Evolutionary conservation across 139 green algal species (phyloP).

Genomic region (Chlamydomonas eustigma): DNA sequence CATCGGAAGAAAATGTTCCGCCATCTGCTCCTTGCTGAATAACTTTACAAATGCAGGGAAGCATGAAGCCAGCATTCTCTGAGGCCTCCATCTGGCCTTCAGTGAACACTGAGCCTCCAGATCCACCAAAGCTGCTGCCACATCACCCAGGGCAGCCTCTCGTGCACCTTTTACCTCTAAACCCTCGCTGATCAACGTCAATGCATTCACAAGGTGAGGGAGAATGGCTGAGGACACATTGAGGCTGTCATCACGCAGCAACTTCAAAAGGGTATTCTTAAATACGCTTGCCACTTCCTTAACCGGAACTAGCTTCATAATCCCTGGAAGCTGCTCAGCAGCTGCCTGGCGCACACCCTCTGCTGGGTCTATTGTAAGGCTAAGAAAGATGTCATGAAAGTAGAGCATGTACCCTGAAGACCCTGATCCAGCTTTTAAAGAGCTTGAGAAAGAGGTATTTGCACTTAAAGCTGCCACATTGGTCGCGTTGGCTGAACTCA

Average conservation of each 20-base stretch:
- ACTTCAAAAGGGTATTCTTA: neutral
- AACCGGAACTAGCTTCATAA: slow-evolving; percentile 23
- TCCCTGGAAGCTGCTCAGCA: slow-evolving; percentile 34
- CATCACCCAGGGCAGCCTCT: slow-evolving; percentile 28
- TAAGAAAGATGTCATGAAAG: slow-evolving; percentile 45
- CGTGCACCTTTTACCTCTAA: slow-evolving; percentile 21
- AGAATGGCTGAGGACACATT: neutral
- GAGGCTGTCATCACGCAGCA: neutral
- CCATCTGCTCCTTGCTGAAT: slow-evolving; percentile 34
- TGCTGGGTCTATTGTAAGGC: slow-evolving; percentile 31
- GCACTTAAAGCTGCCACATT: too few relatives aligned
- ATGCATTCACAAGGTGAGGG: neutral
- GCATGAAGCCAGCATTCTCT: slow-evolving; percentile 31
- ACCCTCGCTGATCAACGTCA: neutral
- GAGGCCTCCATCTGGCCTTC: slow-evolving; percentile 37
- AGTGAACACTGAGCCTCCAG: slow-evolving; percentile 28
- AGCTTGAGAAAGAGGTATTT: too few relatives aligned
- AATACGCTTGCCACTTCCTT: neutral
- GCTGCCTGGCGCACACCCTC: slow-evolving; percentile 35
- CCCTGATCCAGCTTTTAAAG: too few relatives aligned
- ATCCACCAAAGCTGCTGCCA: slow-evolving; percentile 46
- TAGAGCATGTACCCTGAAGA: slow-evolving; percentile 34
- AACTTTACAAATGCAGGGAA: slow-evolving; percentile 37
- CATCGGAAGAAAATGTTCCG: slow-evolving; percentile 47
- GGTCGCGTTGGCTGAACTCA: slow-evolving; percentile 19